Evolutionary conservation across 2,329 filamentous ascomycete species (phyloP), one percentile per base, ranked within the genome.

Genomic region (Cercospora brassicicola): DNA sequence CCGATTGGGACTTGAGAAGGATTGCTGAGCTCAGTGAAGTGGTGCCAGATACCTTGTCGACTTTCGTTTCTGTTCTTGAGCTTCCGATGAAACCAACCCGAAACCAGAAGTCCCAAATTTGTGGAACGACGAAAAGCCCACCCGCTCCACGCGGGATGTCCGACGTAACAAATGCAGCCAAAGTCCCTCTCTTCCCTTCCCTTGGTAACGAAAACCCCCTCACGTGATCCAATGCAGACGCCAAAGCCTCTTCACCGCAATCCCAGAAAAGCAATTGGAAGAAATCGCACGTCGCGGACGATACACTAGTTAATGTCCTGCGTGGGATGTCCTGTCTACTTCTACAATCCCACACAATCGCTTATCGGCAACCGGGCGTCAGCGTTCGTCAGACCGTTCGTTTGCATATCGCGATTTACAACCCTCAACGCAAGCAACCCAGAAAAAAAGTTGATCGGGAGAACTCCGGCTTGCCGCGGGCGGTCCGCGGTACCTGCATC

Each of bases 401-500:
- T 57, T 26, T 31, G 33, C 33, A 39, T 39, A 33, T 39, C 36
- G 11, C 33, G 20, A 39, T 28, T 39, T 33, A 39, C 23, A 23
- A 23, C 59, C 18, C 20, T 26, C 36, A 30, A 62, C 39, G 18
- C 33, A 45, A 42, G 18, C 59, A 39, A 23, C n/a, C 42, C 36
- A 28, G 15, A n/a, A 9, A 64, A 63, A 55, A 57, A 57, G 28
- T 57, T 28, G 48, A 7, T 20, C 51, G 62, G 62, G 11, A 10
- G n/a, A 13, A 57, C 31, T 30, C 55, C 62, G 60, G 60, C 26
- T 31, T 15, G 26, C 42, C 26, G 20, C 60, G 62, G 61, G 51
- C 51, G 62, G 51, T 57, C 48, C 33, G 53, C 48, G 62, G 62
- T 64, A 36, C 62, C 30, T 64, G 62, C 62, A 51, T 64, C 62